Conservation (phyloP, 768 basidiomycete species). For the Royoungia palumana region DNA sequence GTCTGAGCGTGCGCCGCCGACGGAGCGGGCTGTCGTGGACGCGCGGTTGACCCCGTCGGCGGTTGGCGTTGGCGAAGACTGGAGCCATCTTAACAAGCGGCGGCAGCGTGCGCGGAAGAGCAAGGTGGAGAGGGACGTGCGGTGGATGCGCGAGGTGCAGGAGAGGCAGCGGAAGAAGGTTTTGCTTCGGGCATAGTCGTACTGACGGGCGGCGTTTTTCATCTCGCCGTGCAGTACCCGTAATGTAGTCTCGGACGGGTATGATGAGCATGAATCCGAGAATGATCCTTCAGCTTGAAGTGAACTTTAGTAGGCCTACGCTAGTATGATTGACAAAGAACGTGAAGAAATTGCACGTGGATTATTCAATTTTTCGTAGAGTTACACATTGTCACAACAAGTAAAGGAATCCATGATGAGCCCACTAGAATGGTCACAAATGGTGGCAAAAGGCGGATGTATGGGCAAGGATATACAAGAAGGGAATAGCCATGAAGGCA, state of each 20-base stretch:
- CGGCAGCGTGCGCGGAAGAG: conserved; percentile 44
- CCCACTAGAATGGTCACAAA: conserved; percentile 8
- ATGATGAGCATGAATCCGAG: too few species aligned
- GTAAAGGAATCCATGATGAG: conserved; percentile 7
- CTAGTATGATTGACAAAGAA: too few species aligned
- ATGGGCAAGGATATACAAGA: conserved; percentile 24
- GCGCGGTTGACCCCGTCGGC: conserved; percentile 22
- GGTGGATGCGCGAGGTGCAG: conserved; percentile 36
- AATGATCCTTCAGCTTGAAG: too few species aligned
- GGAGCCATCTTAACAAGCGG: conserved; percentile 55
- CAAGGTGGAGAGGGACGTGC: conserved; percentile 44
- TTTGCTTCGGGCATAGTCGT: not conserved
- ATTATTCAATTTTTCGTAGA: conserved; percentile 22
- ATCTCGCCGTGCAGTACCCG: too few species aligned
- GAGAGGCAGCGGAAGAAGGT: conserved; percentile 17
- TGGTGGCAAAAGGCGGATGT: not conserved
- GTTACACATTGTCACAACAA: conserved; percentile 25
- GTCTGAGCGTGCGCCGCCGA: too few species aligned
- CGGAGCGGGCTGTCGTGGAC: too few species aligned
- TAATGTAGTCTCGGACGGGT: too few species aligned
- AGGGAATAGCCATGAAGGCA: conserved; percentile 7
- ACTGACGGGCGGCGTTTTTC: too few species aligned
- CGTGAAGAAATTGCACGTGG: not conserved
- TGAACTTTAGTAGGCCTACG: too few species aligned
- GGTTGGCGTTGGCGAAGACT: conserved; percentile 40